Evolutionary conservation across 495 filamentous ascomycete genomes (phyloP), one percentile per base, ranked within the genome.

Genomic region (Talaromyces wortmannii): DNA sequence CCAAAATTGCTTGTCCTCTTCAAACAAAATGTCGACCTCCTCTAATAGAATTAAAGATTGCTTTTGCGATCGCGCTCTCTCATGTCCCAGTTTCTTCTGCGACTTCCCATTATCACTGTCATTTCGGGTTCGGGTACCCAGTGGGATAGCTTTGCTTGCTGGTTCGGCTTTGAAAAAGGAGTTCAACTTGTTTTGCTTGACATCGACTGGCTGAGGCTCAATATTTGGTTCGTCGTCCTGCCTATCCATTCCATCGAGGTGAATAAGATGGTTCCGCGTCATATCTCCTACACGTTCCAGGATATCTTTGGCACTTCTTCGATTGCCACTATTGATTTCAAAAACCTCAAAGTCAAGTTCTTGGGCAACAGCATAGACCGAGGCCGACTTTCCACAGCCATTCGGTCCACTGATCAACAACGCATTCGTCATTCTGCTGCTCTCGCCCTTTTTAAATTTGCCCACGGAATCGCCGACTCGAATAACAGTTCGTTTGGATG

Each of bases 1-100:
- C 95, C 95, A 99, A 65, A 99, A 99, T 55, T 91, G 84, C 63
- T 88, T 90, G 66, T 99, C 95, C 64, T 96, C 90, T 53, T 95
- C 91, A 64, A 90, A 99, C 6, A 97, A 78, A 16, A 97, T 69
- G 62, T 99, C 95, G 0, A 87, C 92, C 71, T 99, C 95, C 68
- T 99, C 95, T 0, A 99, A 74, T 4, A 99, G 78, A 55, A 99
- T 95, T 12, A 99, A 68, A 2, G 92, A 99, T 65, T 99, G 94
- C 60, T 94, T 92, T 65, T 97, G 91, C 44, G 72, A 72, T 54
- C 82, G 79, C 29, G 70, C 8, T 1, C 36, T 2, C 2, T 40
- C 36, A 45, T 0, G 67, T 50, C 43, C 74, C 52, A 23, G 46
- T 58, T 31, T 31, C 11, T 56, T 48, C n/a, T 51, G 31, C 15